Evolutionary conservation across 2,329 filamentous ascomycete species (phyloP).

Genomic region (Dothistroma pini): DNA sequence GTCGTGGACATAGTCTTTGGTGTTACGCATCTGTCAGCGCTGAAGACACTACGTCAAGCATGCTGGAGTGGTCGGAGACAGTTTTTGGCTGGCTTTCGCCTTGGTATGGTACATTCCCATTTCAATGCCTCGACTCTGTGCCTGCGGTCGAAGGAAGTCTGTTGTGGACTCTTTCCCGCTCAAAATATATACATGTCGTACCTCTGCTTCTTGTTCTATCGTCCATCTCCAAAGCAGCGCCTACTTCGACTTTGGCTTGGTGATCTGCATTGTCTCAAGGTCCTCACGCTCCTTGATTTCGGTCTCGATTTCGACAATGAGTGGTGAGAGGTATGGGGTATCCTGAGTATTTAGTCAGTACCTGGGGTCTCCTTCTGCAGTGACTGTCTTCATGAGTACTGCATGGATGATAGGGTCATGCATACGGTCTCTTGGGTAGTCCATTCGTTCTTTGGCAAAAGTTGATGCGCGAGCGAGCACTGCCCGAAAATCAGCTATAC

Average conservation of each 20-base stretch:
- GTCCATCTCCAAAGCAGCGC: not conserved
- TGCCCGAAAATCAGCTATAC: constrained; percentile 35
- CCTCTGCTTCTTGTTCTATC: constrained; percentile 7
- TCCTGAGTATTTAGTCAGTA: constrained; percentile 49
- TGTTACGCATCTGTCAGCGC: not conserved
- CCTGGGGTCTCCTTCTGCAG: not conserved
- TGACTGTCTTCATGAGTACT: not conserved
- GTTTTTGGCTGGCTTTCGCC: constrained; percentile 1
- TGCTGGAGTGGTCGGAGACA: not conserved
- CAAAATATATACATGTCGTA: constrained; percentile 20
- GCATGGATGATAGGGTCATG: not conserved
- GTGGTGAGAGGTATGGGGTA: constrained; percentile 60
- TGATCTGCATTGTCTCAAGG: constrained; percentile 63
- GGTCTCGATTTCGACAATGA: constrained; percentile 66
- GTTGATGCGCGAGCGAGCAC: constrained; percentile 63
- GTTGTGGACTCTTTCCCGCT: constrained; percentile 11
- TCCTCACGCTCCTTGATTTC: constrained; percentile 65
- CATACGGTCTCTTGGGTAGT: constrained; percentile 64
- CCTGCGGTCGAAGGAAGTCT: constrained; percentile 14
- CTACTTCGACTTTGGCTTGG: constrained; percentile 37
- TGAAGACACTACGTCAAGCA: not conserved
- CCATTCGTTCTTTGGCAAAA: constrained; percentile 62
- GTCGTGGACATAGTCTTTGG: not conserved
- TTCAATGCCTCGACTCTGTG: constrained; percentile 20
- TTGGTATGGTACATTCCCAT: constrained; percentile 17